Base-by-base conservation (phyloP, 2,329 filamentous ascomycete species). In the Amauroascus verrucosus region DNA sequence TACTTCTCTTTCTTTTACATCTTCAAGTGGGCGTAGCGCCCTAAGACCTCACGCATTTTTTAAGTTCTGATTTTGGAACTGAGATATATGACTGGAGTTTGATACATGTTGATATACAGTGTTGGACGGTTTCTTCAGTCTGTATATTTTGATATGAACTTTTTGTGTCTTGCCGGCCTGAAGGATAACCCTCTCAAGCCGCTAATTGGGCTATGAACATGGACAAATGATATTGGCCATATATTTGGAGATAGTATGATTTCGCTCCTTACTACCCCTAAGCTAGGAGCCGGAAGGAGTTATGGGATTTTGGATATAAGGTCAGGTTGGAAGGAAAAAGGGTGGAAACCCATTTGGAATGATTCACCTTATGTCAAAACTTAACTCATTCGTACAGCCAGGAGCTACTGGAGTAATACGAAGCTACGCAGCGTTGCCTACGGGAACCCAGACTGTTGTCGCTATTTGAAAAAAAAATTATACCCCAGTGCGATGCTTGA, bases 31-130 rank as follows among this genome's bases (percentile, higher is more conserved):
- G 35, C 14, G 35, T 37, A 50, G 6, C 18, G 20, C 22, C 33
- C 13, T 41, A 16, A 40, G 33, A 38, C 7, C 6, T 32, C 6
- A 6, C 28, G 22, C 33, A 28, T 16, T 33, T 45, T 28, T 33
- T 8, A 22, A 26, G n/a, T 33, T 28, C 13, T 16, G n/a, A 16
- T 48, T 66, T 38, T 38, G 46, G 13, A 16, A 16, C 28, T 11
- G n/a, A 26, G 32, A 18, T 20, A 28, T 11, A 38, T 28, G 18
- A 24, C 11, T n/a, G 46, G 38, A 50, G 38, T 48, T 43, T n/a
- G 24, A 43, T 26, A 38, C 14, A 43, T 50, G 48, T 50, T 43
- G 18, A 32, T 41, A 50, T 50, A 50, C 35, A 28, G 11, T 32
- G 22, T 43, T 30, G 24, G 11, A 43, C 16, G 20, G 18, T 50